A percentile compares a stretch with the other conserved stretches of the same genome.
phyloP scores from a whole-genome alignment of 83 land plant species.

The Larix sibirica region DNA sequence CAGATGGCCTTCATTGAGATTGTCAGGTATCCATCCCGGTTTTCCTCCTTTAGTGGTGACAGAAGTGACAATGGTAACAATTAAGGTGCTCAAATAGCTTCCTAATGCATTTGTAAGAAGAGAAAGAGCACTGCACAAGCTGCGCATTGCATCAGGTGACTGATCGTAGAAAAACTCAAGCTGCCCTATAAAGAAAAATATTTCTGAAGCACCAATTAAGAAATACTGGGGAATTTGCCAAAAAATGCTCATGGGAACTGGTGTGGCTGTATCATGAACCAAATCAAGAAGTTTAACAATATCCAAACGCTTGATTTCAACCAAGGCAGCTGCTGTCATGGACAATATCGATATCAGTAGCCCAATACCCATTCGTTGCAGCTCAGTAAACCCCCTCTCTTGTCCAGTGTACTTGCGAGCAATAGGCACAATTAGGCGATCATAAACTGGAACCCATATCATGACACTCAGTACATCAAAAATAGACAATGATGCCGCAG shows the following conservation, averaged over 20 bases:
- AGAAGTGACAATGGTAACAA: slow-evolving; percentile 55
- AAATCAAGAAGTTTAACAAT: slow-evolving; percentile 38
- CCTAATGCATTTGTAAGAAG: slow-evolving; percentile 50
- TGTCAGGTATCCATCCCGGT: slow-evolving; percentile 62
- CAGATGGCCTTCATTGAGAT: slow-evolving; percentile 60
- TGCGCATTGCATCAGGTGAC: slow-evolving; percentile 69
- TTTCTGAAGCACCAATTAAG: slow-evolving; percentile 48
- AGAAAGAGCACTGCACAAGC: slow-evolving; percentile 49
- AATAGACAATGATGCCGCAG: slow-evolving; percentile 31
- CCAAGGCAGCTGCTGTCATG: slow-evolving; percentile 63
- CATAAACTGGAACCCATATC: slow-evolving; percentile 36
- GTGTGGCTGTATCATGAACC: slow-evolving; percentile 20
- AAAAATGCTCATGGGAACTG: slow-evolving; percentile 44
- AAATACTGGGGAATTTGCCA: slow-evolving; percentile 75
- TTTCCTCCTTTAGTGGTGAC: slow-evolving; percentile 43
- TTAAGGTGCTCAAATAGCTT: slow-evolving; percentile 55
- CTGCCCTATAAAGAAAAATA: slow-evolving; percentile 54
- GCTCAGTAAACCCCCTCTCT: slow-evolving; percentile 47
- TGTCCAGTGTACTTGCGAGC: slow-evolving; percentile 44
- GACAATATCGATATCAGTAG: slow-evolving; percentile 38
- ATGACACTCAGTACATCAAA: slow-evolving; percentile 40
- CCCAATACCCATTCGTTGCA: slow-evolving; percentile 57
- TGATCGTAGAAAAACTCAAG: slow-evolving; percentile 77
- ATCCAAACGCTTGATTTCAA: slow-evolving; percentile 47
- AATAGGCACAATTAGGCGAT: slow-evolving; percentile 37